Conservation (phyloP, 1,284 basidiomycete species). For the Pseudozyma hubeiensis region DNA sequence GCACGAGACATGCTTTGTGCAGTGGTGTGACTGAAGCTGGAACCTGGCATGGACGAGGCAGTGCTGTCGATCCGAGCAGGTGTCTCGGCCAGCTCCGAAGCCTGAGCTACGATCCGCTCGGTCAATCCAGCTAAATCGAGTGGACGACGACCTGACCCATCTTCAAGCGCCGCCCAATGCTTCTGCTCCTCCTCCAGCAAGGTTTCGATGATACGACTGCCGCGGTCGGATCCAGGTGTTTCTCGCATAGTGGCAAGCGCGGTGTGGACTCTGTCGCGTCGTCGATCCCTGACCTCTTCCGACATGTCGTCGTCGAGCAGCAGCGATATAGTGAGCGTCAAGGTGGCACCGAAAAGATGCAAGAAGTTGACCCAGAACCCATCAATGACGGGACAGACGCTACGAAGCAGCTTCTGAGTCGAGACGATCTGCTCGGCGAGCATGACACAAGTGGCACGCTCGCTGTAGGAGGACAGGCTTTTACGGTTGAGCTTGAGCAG, state of each 20-base stretch:
- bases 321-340: constrained; percentile 51
- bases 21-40: constrained; percentile 6
- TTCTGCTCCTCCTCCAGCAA: constrained; percentile 48
- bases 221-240: constrained; percentile 39
- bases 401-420: constrained; percentile 50
- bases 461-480: constrained; percentile 28
- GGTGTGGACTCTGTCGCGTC: constrained; percentile 23
- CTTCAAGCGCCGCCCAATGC: constrained; percentile 17
- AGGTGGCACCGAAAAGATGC: constrained; percentile 51
- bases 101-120: constrained; percentile 23
- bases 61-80: constrained; percentile 1
- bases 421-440: constrained; percentile 53
- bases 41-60: neutral
- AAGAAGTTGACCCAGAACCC: constrained; percentile 53
- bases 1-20: neutral
- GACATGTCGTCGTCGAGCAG: constrained; percentile 41
- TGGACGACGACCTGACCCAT: neutral
- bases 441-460: constrained; percentile 40
- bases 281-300: constrained; percentile 14
- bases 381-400: constrained; percentile 54
- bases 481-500: constrained; percentile 52
- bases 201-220: constrained; percentile 50
- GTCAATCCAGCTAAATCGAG: constrained; percentile 26
- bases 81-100: constrained; percentile 2
- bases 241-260: constrained; percentile 42